A percentile compares a stretch with the other conserved stretches of the same genome.
Evolutionary conservation across 1,139 yeast species (phyloP).

Genomic region (Eremothecium cymbalariae): DNA sequence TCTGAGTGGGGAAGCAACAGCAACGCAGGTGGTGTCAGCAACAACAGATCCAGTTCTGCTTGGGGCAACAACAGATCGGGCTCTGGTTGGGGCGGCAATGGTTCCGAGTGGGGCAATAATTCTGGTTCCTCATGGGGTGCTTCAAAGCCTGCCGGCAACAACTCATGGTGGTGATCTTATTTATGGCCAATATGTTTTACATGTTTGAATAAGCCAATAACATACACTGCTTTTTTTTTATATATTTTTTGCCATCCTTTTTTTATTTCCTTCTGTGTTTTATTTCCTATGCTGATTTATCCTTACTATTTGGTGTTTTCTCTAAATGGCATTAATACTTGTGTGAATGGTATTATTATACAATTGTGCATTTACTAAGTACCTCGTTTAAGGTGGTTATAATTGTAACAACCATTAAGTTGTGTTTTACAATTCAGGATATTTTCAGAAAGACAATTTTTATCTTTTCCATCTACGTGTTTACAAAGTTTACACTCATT

Average conservation of each 20-base stretch:
- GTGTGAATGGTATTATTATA: slow-evolving; percentile 16
- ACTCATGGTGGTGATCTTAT: slow-evolving; percentile 17
- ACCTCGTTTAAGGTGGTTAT: slow-evolving; percentile 7
- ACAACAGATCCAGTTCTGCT: slow-evolving; percentile 29
- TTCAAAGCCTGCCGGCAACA: slow-evolving; percentile 9
- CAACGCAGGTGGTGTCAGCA: slow-evolving; percentile 32
- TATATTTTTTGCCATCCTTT: slow-evolving; percentile 5
- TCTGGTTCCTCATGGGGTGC: slow-evolving; percentile 18
- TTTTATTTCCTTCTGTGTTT: slow-evolving; percentile 12
- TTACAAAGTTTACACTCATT: slow-evolving; percentile 3
- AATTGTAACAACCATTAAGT: slow-evolving; percentile 1
- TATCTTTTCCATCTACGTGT: not conserved
- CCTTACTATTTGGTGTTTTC: slow-evolving; percentile 16
- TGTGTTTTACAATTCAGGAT: slow-evolving; percentile 5
- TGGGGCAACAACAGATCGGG: slow-evolving; percentile 27
- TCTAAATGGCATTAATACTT: slow-evolving; percentile 9
- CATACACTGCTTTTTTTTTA: too few species aligned
- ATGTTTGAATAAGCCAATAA: too few species aligned
- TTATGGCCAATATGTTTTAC: too few species aligned
- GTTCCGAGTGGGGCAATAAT: slow-evolving; percentile 25
- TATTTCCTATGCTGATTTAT: slow-evolving; percentile 10
- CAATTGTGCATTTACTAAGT: slow-evolving; percentile 20
- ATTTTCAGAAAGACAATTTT: slow-evolving; percentile 4
- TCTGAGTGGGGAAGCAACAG: slow-evolving; percentile 30
- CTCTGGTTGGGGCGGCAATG: slow-evolving; percentile 27